phyloP scores from a whole-genome alignment of 2,329 filamentous ascomycete species.

The Fusarium devonianum region DNA sequence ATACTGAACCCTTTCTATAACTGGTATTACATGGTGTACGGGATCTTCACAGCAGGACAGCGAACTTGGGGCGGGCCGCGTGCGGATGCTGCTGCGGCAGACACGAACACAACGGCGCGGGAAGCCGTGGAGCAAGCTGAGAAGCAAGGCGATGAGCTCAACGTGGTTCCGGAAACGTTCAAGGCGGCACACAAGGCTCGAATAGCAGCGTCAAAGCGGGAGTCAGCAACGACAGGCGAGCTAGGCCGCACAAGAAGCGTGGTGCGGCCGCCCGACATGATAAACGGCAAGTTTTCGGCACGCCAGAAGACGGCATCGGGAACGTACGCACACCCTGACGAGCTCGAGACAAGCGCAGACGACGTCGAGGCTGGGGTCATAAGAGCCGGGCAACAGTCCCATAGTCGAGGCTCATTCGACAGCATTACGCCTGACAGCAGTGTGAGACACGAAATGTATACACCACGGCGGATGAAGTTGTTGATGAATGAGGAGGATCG shows the following conservation, averaged over 20 bases:
- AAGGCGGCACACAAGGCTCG: conserved; percentile 63
- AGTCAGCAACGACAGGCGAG: conserved; percentile 41
- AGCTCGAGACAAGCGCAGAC: conserved; percentile 50
- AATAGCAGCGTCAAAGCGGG: conserved; percentile 43
- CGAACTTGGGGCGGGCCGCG: conserved; percentile 95
- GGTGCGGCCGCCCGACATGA: conserved; percentile 74
- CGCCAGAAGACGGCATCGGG: conserved; percentile 72
- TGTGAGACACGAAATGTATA: conserved; percentile 65
- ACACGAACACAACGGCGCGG: conserved; percentile 76
- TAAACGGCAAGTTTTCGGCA: conserved; percentile 81
- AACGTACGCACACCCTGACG: conserved; percentile 73
- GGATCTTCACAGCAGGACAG: conserved; percentile 92
- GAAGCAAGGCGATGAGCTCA: conserved; percentile 83
- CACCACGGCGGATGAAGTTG: conserved; percentile 74
- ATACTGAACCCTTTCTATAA: conserved; percentile 96
- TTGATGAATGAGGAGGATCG: conserved; percentile 82
- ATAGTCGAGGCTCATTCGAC: conserved; percentile 67
- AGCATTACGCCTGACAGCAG: conserved; percentile 68
- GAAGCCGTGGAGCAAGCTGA: conserved; percentile 86
- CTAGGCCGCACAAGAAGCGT: conserved; percentile 60
- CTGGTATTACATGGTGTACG: conserved; percentile 98
- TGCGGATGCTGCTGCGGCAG: conserved; percentile 84
- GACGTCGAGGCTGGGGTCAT: conserved; percentile 40
- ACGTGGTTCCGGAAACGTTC: conserved; percentile 88
- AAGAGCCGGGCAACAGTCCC: background rate